phyloP scores from a whole-genome alignment of 225 moss, liverwort and hornwort species.

The Polytrichum commune region DNA sequence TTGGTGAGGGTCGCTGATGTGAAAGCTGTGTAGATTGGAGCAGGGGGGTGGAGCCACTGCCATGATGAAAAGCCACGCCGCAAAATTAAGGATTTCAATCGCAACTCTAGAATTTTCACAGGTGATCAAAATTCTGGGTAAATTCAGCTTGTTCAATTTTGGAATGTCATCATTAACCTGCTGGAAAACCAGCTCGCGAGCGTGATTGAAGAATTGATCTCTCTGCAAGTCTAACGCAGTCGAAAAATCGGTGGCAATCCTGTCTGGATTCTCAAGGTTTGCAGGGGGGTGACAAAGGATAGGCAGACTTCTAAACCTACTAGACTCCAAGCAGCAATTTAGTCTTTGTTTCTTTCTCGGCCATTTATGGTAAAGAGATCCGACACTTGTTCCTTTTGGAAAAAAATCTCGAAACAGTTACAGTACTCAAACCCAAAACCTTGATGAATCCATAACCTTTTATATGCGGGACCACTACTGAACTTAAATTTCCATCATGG shows the following conservation, averaged over 20 bases:
- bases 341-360: constrained; percentile 39
- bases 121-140: no score
- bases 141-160: no score
- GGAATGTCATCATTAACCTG: no score
- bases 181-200: constrained; percentile 37
- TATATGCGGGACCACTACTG: no score
- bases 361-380: constrained; percentile 34
- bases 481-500: no score
- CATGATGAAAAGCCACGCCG: constrained; percentile 23
- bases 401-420: no score
- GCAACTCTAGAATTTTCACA: constrained; percentile 19
- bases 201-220: not conserved
- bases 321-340: constrained; percentile 10
- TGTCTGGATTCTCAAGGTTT: no score
- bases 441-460: no score
- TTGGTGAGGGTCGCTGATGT: constrained; percentile 12
- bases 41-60: constrained; percentile 38
- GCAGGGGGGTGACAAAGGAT: not conserved
- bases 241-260: not conserved
- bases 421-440: no score
- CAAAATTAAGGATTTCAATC: constrained; percentile 8
- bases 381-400: no score
- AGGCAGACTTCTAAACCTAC: not conserved
- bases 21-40: constrained; percentile 13
- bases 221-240: not conserved